Evolutionary conservation across 306 rosid species (phyloP), one percentile per base, ranked within the genome.

Genomic region (Quercus bicolor): DNA sequence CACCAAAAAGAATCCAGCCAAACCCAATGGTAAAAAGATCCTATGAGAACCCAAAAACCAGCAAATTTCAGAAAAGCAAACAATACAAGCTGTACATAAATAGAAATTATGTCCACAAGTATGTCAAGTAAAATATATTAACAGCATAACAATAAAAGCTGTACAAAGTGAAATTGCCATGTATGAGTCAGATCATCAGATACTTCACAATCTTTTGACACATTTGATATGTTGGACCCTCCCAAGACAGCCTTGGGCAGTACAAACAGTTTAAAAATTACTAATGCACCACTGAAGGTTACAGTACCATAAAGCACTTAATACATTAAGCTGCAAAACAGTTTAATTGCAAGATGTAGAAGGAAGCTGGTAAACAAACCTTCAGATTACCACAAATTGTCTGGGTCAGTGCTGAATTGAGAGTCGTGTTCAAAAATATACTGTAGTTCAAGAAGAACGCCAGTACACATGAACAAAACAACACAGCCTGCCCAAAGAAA

Each of bases 391-490:
- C 97, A 52, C 98, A 92, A 82, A 94, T 92, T 31, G 98, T 94
- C 82, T 94, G 97, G 10, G 95, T 94, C 26, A 94, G 68, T 6
- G 98, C 97, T 53, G 97, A 94, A 88, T 94, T 94, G 24, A 94
- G 90, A 72, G 98, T 94, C 16, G 98, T 94, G 86, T 94, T 94
- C 48, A 94, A 91, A 65, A 94, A 94, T 82, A 94, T 90, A 78
- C 95, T 68, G 85, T 91, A 94, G 80, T 94, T 94, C 93, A 94
- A 88, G 89, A 92, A 94, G 94, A 92, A 94, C 20, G 98, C 98
- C 78, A 94, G 78, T 73, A 79, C 59, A 82, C 98, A 94, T 57
- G 98, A 94, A 82, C 91, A 92, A 43, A 92, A 79, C 80, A 92
- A 74, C 85, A 94, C 92, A 65, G 78, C 88, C 98, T 94, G 97